These are phyloP conservation scores for Xenosphaeropsis pyriputrescens DNA, from an alignment of 2,329 filamentous ascomycete genomes.

Conservation along the genomic window DNA sequence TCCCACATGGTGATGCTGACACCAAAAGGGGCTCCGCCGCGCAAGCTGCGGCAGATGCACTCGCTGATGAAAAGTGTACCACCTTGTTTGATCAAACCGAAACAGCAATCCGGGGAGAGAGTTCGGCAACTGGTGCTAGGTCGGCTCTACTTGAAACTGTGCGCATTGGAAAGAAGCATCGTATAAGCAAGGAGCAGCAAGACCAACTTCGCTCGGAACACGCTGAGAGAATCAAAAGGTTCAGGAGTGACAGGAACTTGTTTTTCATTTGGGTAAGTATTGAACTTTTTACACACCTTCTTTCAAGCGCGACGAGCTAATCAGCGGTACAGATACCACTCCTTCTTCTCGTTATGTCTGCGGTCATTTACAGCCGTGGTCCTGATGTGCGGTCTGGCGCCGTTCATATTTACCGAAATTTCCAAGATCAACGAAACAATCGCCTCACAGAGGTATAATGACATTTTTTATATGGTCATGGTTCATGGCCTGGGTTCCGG, in stretches of 20 bases:
- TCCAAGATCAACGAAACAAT: constrained; percentile 3
- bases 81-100: constrained; percentile 31
- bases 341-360: constrained; percentile 30
- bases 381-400: constrained; percentile 25
- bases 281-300: background rate
- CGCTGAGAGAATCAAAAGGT: constrained; percentile 45
- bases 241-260: constrained; percentile 48
- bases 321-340: constrained; percentile 29
- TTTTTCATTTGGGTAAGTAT: constrained; percentile 52
- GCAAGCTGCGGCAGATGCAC: constrained; percentile 40
- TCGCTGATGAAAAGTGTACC: constrained; percentile 42
- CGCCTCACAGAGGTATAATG: constrained; percentile 15
- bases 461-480: constrained; percentile 1
- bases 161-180: constrained; percentile 46
- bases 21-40: constrained; percentile 42
- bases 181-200: constrained; percentile 50
- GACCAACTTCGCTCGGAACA: constrained; percentile 46
- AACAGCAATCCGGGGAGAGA: constrained; percentile 11
- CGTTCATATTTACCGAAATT: constrained; percentile 6
- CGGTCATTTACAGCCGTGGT: constrained; percentile 34
- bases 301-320: constrained; percentile 6
- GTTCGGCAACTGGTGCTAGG: constrained; percentile 23
- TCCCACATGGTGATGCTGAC: constrained; percentile 33
- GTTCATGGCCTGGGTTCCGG: background rate
- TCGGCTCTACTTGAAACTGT: constrained; percentile 24